Conservation (phyloP, 139 green algal genomes). For the Yamagishiella unicocca region DNA sequence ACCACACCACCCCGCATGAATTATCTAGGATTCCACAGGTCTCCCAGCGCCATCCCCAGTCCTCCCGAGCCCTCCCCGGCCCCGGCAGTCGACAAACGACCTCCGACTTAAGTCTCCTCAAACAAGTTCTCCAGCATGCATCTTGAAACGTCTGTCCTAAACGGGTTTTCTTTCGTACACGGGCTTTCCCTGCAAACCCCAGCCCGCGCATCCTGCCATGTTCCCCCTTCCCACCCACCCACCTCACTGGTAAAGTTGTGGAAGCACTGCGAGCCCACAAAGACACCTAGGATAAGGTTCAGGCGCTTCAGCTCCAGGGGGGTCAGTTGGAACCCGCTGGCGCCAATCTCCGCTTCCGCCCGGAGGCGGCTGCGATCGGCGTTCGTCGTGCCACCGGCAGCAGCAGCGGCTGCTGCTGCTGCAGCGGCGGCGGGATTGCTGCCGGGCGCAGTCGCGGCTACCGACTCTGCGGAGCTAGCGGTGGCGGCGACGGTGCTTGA, state of each 20-base stretch:
- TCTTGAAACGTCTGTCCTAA: no score
- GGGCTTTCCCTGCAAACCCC: no score
- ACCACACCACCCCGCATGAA: no score
- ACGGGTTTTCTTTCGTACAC: no score
- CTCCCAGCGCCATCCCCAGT: neutral
- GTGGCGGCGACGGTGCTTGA: neutral
- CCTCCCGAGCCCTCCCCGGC: neutral
- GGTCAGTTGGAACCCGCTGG: slow-evolving; percentile 3
- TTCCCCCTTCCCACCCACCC: neutral
- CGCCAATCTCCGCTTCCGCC: neutral
- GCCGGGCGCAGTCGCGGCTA: neutral
- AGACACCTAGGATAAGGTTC: slow-evolving; percentile 44
- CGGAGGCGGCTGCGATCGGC: slow-evolving; percentile 30
- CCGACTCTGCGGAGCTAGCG: no score
- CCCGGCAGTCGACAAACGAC: neutral
- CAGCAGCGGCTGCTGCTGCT: neutral
- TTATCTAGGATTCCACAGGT: neutral
- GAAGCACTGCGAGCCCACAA: slow-evolving; percentile 43
- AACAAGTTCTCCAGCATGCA: no score
- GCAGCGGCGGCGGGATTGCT: neutral
- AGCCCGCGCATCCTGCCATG: no score
- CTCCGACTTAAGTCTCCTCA: no score
- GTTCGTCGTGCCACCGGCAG: neutral
- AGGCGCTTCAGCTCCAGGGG: slow-evolving; percentile 28
- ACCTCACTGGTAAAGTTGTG: slow-evolving; percentile 46